Percentiles rank a stretch among this genome's conserved stretches.
Conservation (phyloP, 108 stramenopile genomes). For the Nitzschia sp. region DNA sequence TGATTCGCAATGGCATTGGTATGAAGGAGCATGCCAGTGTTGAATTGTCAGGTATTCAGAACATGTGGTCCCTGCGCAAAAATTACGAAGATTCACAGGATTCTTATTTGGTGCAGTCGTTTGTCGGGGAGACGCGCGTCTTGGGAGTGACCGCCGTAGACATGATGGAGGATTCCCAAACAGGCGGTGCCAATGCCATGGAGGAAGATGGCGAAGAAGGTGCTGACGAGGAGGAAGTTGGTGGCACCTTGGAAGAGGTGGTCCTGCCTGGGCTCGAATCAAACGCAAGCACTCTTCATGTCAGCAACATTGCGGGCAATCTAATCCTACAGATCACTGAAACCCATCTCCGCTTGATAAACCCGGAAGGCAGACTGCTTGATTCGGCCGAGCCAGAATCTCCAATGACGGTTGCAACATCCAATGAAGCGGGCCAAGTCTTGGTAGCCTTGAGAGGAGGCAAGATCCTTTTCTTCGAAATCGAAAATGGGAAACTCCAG, state of each 20-base stretch:
- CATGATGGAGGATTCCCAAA: slow-evolving; percentile 38
- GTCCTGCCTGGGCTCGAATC: slow-evolving; percentile 74
- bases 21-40: slow-evolving; percentile 91
- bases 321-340: slow-evolving; percentile 88
- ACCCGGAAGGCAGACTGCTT: slow-evolving; percentile 35
- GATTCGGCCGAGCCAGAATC: slow-evolving; percentile 61
- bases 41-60: slow-evolving; percentile 93
- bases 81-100: slow-evolving; percentile 65
- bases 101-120: slow-evolving; percentile 91
- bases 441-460: slow-evolving; percentile 85
- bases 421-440: slow-evolving; percentile 88
- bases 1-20: slow-evolving; percentile 96
- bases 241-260: slow-evolving; percentile 70
- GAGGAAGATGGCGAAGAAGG: slow-evolving; percentile 29
- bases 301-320: slow-evolving; percentile 63
- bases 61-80: slow-evolving; percentile 89
- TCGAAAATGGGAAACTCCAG: slow-evolving; percentile 45
- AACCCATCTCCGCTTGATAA: slow-evolving; percentile 56
- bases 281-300: slow-evolving; percentile 62
- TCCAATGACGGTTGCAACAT: slow-evolving; percentile 91
- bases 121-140: slow-evolving; percentile 91
- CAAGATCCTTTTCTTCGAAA: slow-evolving; percentile 61
- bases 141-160: slow-evolving; percentile 74
- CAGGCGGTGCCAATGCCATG: slow-evolving; percentile 24
- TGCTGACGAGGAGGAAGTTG: slow-evolving; percentile 52